Conservation (phyloP, 441 rosid species). For the Adansonia rubrostipa region DNA sequence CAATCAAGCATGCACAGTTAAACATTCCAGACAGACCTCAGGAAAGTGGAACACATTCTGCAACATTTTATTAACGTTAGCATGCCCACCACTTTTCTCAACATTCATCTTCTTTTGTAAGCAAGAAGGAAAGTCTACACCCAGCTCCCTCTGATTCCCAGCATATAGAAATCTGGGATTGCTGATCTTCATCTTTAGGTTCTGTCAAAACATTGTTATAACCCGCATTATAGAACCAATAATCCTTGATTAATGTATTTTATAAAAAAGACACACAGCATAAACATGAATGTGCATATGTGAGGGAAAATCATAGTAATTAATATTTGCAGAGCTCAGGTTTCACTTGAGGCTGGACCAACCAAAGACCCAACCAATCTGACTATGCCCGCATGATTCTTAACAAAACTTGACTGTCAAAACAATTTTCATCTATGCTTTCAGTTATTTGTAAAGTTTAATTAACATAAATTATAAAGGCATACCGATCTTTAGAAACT, state of each 20-base stretch:
- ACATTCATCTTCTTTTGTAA: constrained; percentile 53
- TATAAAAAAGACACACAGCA: constrained; percentile 10
- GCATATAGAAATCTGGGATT: constrained; percentile 75
- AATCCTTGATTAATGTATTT: constrained; percentile 12
- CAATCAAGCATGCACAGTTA: constrained; percentile 26
- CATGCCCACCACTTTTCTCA: constrained; percentile 41
- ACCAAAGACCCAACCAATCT: background rate
- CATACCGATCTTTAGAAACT: background rate
- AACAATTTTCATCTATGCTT: background rate
- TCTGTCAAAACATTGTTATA: constrained; percentile 52
- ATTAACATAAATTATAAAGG: background rate
- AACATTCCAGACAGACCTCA: constrained; percentile 60
- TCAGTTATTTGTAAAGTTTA: background rate
- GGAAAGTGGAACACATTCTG: constrained; percentile 72
- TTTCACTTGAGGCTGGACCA: background rate
- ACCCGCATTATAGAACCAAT: constrained; percentile 16
- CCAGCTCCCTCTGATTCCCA: constrained; percentile 62
- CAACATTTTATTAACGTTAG: constrained; percentile 41
- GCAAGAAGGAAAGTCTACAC: constrained; percentile 66
- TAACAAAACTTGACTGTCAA: background rate
- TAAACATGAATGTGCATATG: constrained; percentile 6
- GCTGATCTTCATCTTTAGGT: constrained; percentile 93
- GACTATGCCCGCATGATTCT: background rate
- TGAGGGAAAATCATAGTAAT: constrained; percentile 13
- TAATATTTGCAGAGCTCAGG: constrained; percentile 12